A percentile compares a stretch with the other conserved stretches of the same genome.
Conservation (phyloP, 2,329 filamentous ascomycete genomes). For the Alternaria angustiovoidea region DNA sequence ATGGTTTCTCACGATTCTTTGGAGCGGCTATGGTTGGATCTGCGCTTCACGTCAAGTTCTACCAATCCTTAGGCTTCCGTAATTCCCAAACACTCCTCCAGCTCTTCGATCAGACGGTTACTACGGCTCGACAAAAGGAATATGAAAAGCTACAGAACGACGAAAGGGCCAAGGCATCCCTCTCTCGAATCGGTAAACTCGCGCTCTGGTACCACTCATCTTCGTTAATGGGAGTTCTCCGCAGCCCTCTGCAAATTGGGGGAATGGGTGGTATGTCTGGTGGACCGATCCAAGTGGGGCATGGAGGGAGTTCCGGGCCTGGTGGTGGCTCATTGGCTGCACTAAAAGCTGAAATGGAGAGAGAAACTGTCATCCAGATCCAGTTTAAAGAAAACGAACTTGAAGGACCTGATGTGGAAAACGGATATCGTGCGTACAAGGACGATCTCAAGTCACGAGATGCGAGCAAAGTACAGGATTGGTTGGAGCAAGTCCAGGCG, state of each 20-base stretch:
- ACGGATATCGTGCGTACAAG: constrained; percentile 24
- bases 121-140: background rate
- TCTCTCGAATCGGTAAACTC: constrained; percentile 22
- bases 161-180: constrained; percentile 16
- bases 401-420: constrained; percentile 24
- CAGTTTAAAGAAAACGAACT: constrained; percentile 26
- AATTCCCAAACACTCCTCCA: background rate
- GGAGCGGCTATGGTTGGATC: constrained; percentile 27
- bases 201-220: constrained; percentile 18
- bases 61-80: background rate
- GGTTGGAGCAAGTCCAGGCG: constrained; percentile 23
- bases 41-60: constrained; percentile 17
- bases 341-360: constrained; percentile 3
- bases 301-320: background rate
- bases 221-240: constrained; percentile 1
- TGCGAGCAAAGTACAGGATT: constrained; percentile 17
- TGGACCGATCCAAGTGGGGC: background rate
- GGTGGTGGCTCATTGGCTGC: background rate
- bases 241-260: constrained; percentile 4
- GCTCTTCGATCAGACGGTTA: constrained; percentile 8
- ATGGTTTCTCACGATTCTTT: constrained; percentile 27
- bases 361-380: constrained; percentile 19
- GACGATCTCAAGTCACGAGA: constrained; percentile 19
- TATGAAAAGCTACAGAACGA: constrained; percentile 21
- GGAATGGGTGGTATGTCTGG: background rate